A percentile compares a stretch with the other conserved stretches of the same genome.
Conservation (phyloP, 306 rosid species). For the Sicyos edulis region DNA sequence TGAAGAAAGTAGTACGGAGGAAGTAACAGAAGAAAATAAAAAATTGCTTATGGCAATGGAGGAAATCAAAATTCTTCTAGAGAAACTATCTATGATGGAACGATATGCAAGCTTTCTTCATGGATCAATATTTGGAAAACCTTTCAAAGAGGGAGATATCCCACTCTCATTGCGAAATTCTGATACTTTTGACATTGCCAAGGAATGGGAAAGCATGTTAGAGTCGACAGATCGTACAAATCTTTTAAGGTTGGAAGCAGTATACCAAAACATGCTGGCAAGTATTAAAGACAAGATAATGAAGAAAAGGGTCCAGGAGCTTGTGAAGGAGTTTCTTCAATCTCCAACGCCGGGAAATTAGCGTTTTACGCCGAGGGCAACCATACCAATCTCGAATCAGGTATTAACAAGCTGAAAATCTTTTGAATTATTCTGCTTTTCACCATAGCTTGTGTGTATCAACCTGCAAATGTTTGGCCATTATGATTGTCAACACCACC, state of each 20-base stretch:
- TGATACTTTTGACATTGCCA: slow-evolving; percentile 51
- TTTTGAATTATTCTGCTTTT: not conserved
- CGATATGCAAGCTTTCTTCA: slow-evolving; percentile 70
- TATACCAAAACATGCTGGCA: slow-evolving; percentile 56
- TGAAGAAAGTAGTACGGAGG: slow-evolving; percentile 27
- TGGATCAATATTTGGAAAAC: slow-evolving; percentile 70
- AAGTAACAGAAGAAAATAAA: slow-evolving; percentile 37
- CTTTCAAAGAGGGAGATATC: slow-evolving; percentile 63
- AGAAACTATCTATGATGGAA: slow-evolving; percentile 55
- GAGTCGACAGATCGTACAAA: slow-evolving; percentile 54
- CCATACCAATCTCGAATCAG: not conserved
- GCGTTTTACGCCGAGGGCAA: not conserved
- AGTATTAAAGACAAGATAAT: slow-evolving; percentile 67
- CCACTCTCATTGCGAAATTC: slow-evolving; percentile 47
- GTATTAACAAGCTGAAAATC: not conserved
- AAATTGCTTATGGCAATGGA: slow-evolving; percentile 42
- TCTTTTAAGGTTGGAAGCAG: slow-evolving; percentile 60
- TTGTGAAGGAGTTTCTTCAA: slow-evolving; percentile 55
- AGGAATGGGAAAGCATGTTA: slow-evolving; percentile 82
- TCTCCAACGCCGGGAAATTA: slow-evolving; percentile 28
- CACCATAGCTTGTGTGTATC: not conserved
- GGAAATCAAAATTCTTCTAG: slow-evolving; percentile 56
- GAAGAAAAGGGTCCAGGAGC: slow-evolving; percentile 69
- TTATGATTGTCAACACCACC: not conserved
- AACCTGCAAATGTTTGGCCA: not conserved